These are phyloP conservation scores for Endogone sp. DNA, from an alignment of 192 early-diverging fungal species.

Conservation along the genomic window DNA sequence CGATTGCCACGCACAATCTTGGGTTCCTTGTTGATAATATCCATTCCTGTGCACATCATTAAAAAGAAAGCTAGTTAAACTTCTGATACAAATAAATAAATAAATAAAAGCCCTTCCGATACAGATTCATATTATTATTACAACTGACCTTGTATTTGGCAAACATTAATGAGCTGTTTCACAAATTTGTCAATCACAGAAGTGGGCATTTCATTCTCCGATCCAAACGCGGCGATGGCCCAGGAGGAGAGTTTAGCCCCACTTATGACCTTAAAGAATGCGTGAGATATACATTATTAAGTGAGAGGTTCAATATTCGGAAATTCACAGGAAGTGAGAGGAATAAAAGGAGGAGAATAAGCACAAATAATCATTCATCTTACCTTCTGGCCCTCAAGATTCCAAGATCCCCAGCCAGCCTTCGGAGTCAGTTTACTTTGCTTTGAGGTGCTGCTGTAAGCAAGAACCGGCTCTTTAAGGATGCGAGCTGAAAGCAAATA, in stretches of 20 bases:
- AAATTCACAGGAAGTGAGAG: background rate
- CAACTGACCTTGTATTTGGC: background rate
- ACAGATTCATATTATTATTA: conserved; percentile 27
- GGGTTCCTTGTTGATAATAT: background rate
- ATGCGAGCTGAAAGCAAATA: background rate
- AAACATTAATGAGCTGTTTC: conserved; percentile 22
- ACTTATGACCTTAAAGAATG: background rate
- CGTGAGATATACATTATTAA: background rate
- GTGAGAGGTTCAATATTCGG: background rate
- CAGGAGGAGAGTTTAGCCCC: background rate
- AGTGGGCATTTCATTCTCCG: conserved; percentile 28
- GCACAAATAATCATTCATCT: background rate
- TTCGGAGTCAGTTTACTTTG: conserved; percentile 47
- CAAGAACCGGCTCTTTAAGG: conserved; percentile 51
- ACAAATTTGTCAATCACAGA: conserved; percentile 60
- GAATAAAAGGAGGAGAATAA: background rate
- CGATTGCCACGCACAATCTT: background rate
- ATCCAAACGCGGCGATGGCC: background rate
- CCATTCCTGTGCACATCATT: conserved; percentile 53
- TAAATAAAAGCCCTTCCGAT: background rate
- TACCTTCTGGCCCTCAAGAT: conserved; percentile 79
- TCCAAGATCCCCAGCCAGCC: conserved; percentile 89
- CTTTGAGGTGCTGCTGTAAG: conserved; percentile 57
- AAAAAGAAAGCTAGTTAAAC: conserved; percentile 24
- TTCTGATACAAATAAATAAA: background rate